These are phyloP conservation scores for Rhazya stricta DNA, from an alignment of 257 asterid species.

Conservation along the genomic window DNA sequence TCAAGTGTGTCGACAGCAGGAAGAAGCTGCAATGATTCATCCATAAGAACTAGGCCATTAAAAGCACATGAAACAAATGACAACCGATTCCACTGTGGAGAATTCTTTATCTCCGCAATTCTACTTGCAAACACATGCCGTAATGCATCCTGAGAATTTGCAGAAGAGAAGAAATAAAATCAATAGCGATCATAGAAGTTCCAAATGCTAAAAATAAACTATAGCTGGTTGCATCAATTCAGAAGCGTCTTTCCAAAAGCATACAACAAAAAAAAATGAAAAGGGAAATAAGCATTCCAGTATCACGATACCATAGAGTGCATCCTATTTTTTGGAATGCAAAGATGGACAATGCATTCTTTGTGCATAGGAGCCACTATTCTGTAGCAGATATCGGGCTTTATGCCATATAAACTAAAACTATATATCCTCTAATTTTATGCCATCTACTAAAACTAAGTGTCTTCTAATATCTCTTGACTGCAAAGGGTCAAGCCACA, in stretches of 20 bases:
- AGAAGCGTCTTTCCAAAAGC: not conserved
- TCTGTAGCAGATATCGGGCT: not conserved
- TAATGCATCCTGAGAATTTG: constrained; percentile 63
- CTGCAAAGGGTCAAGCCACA: not conserved
- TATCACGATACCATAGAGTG: no score
- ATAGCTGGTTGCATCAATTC: not conserved
- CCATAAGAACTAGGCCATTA: constrained; percentile 85
- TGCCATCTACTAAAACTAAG: not conserved
- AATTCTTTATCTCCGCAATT: constrained; percentile 76
- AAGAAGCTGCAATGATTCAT: constrained; percentile 92
- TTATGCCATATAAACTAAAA: not conserved
- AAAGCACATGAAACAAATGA: constrained; percentile 85
- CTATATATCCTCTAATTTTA: not conserved
- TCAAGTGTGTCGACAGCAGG: constrained; percentile 89
- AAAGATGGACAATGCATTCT: not conserved
- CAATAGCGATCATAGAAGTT: constrained; percentile 1
- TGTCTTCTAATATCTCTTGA: no score
- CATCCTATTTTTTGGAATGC: not conserved
- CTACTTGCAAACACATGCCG: constrained; percentile 89
- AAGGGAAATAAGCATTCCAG: not conserved
- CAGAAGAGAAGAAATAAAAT: constrained; percentile 5
- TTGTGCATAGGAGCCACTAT: not conserved
- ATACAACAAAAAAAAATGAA: not conserved
- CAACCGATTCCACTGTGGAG: constrained; percentile 82
- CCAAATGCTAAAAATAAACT: not conserved